Evolutionary conservation across 129 eudicot genomes (phyloP).

Genomic region (Tagetes patula): DNA sequence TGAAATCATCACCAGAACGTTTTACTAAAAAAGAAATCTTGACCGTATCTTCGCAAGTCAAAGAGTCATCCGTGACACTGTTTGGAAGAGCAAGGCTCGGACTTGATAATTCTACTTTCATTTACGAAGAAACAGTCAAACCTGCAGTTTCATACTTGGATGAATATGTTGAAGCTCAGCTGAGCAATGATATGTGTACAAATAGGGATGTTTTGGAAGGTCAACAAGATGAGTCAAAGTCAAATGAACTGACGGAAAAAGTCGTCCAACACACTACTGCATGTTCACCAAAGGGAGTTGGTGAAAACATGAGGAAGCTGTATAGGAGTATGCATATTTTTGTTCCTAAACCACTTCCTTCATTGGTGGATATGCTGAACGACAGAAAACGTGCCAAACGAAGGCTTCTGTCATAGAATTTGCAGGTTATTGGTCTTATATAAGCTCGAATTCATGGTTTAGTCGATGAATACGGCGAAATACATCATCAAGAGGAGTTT

Average conservation of each 20-base stretch:
- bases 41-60: conserved; percentile 49
- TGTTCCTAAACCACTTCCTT: conserved; percentile 83
- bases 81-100: conserved; percentile 86
- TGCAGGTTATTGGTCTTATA: not conserved
- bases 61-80: conserved; percentile 55
- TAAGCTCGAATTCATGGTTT: conserved; percentile 14
- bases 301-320: conserved; percentile 49
- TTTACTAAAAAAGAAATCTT: conserved; percentile 27
- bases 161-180: conserved; percentile 30
- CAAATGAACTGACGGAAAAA: conserved; percentile 9
- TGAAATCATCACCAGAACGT: conserved; percentile 27
- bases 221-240: conserved; percentile 21
- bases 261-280: not conserved
- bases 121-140: conserved; percentile 24
- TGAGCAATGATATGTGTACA: conserved; percentile 16
- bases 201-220: conserved; percentile 27
- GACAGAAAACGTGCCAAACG: conserved; percentile 30
- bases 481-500: conserved; percentile 9
- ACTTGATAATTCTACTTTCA: conserved; percentile 35
- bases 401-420: conserved; percentile 22
- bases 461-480: not conserved
- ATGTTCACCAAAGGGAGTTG: conserved; percentile 34
- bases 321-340: conserved; percentile 69
- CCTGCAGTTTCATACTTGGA: not conserved
- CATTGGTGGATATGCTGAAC: conserved; percentile 59